phyloP scores from a whole-genome alignment of 2,329 filamentous ascomycete species.

The Clarireedia homoeocarpa region DNA sequence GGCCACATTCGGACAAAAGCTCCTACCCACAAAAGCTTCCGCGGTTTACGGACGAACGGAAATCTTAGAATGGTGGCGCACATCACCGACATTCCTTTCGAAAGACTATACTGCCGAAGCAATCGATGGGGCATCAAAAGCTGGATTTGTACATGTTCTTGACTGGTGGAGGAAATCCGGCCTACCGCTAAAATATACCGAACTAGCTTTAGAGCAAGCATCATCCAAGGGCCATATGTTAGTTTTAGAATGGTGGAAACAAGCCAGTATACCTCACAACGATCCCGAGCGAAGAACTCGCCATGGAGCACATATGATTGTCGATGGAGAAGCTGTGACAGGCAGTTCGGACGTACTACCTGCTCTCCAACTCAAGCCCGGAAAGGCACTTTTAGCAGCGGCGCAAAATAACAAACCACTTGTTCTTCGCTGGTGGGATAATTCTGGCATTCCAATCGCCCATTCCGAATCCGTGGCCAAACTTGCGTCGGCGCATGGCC shows the following conservation, averaged over 20 bases:
- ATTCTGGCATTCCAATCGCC: constrained; percentile 68
- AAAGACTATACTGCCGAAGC: constrained; percentile 74
- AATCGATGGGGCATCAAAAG: constrained; percentile 77
- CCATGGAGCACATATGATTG: constrained; percentile 18
- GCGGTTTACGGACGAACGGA: constrained; percentile 77
- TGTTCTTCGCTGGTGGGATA: constrained; percentile 82
- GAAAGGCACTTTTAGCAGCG: constrained; percentile 75
- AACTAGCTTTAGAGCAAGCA: constrained; percentile 80
- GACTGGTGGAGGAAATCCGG: constrained; percentile 88
- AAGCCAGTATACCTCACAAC: constrained; percentile 49
- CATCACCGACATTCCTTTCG: constrained; percentile 71
- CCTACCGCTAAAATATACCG: constrained; percentile 75
- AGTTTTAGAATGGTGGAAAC: constrained; percentile 91
- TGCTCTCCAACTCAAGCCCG: constrained; percentile 60
- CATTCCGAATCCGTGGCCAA: constrained; percentile 78
- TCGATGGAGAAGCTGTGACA: constrained; percentile 11
- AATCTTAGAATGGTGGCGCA: constrained; percentile 87
- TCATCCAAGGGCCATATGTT: constrained; percentile 76
- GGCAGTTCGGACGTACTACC: constrained; percentile 22
- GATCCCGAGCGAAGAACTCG: constrained; percentile 27
- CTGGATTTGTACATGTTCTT: constrained; percentile 76
- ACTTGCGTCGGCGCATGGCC: constrained; percentile 76
- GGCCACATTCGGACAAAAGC: constrained; percentile 72
- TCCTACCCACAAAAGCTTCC: constrained; percentile 81
- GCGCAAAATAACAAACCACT: constrained; percentile 73